phyloP scores from a whole-genome alignment of 2,329 filamentous ascomycete genomes.

The Paecilomyces fulvus region DNA sequence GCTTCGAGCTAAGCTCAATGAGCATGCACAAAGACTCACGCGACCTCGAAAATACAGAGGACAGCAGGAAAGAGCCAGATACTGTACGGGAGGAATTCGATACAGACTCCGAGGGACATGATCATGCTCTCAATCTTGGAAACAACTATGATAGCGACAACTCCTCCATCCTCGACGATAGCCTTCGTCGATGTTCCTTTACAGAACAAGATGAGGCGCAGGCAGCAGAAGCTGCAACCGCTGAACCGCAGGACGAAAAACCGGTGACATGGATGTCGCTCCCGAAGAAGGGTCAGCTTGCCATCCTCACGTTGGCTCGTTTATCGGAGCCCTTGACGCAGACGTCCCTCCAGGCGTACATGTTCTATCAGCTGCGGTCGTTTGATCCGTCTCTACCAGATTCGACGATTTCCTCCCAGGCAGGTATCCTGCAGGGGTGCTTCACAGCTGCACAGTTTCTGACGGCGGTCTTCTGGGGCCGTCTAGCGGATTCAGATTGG shows the following conservation, averaged over 20 bases:
- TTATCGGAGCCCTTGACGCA: conserved; percentile 76
- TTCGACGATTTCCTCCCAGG: conserved; percentile 63
- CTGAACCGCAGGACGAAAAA: conserved; percentile 21
- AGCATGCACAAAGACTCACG: not conserved
- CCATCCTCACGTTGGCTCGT: conserved; percentile 68
- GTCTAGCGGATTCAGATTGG: conserved; percentile 55
- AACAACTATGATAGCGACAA: not conserved
- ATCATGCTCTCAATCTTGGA: not conserved
- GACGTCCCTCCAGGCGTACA: conserved; percentile 67
- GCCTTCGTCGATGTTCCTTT: not conserved
- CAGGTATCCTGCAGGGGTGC: conserved; percentile 66
- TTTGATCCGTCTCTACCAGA: conserved; percentile 55
- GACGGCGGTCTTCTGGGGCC: conserved; percentile 76
- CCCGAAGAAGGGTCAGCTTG: conserved; percentile 67
- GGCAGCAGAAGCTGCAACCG: not conserved
- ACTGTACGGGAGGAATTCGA: not conserved
- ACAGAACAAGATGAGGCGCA: not conserved
- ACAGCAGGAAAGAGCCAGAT: not conserved
- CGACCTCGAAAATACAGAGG: not conserved
- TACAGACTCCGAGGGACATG: not conserved
- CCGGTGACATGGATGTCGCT: conserved; percentile 62
- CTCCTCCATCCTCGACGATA: not conserved
- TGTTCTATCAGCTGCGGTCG: conserved; percentile 82
- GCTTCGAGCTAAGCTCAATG: not conserved
- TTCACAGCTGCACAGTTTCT: conserved; percentile 78